phyloP scores from a whole-genome alignment of 352 stramenopile genomes.

The Globisporangium cylindrosporum region DNA sequence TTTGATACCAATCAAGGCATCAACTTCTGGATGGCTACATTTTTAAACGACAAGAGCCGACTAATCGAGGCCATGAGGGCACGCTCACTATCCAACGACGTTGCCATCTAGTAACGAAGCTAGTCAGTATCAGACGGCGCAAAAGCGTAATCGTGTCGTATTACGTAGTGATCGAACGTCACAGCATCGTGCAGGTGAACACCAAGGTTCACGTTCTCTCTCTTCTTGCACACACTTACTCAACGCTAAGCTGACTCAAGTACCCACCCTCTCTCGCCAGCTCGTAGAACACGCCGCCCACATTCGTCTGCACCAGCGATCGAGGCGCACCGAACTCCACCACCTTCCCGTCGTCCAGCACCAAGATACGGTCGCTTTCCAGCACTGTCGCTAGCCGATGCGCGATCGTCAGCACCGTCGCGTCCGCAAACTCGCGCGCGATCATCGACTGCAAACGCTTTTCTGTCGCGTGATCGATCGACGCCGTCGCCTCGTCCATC shows the following conservation, averaged over 20 bases:
- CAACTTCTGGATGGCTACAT: not conserved
- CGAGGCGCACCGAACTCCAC: slow-evolving; percentile 84
- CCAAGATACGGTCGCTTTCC: slow-evolving; percentile 86
- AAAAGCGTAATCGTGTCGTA: not conserved
- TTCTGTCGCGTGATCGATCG: too few species aligned
- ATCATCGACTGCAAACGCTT: too few species aligned
- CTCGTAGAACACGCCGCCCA: slow-evolving; percentile 23
- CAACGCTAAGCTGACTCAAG: slow-evolving; percentile 13
- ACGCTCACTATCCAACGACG: not conserved
- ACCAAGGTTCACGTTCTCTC: not conserved
- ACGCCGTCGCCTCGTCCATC: too few species aligned
- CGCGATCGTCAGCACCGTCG: too few species aligned
- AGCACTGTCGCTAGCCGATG: slow-evolving; percentile 93
- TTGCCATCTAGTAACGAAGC: not conserved
- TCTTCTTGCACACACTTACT: not conserved
- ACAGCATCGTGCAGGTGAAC: not conserved
- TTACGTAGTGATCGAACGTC: not conserved
- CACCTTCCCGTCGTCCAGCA: slow-evolving; percentile 83
- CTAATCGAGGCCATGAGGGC: not conserved
- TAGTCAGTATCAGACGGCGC: not conserved
- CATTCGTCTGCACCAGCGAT: slow-evolving; percentile 6
- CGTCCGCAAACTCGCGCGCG: too few species aligned
- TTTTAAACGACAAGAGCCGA: not conserved
- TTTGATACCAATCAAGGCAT: not conserved
- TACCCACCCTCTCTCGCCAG: slow-evolving; percentile 29